Evolutionary conservation across 768 basidiomycete genomes (phyloP), one percentile per base, ranked within the genome.

Genomic region (Russula compacta): DNA sequence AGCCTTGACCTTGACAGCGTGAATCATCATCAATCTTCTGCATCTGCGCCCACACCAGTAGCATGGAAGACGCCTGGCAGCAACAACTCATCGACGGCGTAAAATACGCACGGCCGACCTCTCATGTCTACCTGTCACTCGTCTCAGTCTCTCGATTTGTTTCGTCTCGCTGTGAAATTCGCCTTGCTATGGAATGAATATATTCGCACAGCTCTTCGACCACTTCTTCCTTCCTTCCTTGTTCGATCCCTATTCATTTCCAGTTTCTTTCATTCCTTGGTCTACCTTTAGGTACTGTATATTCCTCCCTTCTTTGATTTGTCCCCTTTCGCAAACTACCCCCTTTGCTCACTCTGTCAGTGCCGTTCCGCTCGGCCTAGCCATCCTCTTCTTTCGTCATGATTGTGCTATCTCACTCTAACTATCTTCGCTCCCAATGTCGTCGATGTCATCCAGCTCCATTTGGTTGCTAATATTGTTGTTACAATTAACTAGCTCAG

Each of bases 1-100:
- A 88, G 84, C 70, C 79, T 91, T 15, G 80, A 89, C 64, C 73
- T 91, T 59, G 85, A 84, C 67, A 66, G 72, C 60, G 47, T 49
- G 33, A 63, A 67, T 32, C 47, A 63, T 9, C 52, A 54, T 17
- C 56, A 40, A n/a, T 53, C 60, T 17, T 40, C 56, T 7, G 24
- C 43, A 38, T 38, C 46, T 24, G 47, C 39, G 11, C 46, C 61
- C 2, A 35, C 61, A 46, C 24, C 32, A n/a, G 17, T 43, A 17
- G 32, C n/a, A n/a, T 63, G 61, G 61, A 63, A 44, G 32, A 57
- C n/a, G 4, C 40, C 57, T 44, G 46, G 40, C 39, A 63, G 14
- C 29, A 47, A 29, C 46, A 63, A 56, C 40, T 52, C 56, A 38
- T 38, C 56, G 21, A 33, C 61, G 17, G 56, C 61, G 24, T 63